Conservation (phyloP, 2,329 filamentous ascomycete species). For the Sclerotiophoma versabilis region DNA sequence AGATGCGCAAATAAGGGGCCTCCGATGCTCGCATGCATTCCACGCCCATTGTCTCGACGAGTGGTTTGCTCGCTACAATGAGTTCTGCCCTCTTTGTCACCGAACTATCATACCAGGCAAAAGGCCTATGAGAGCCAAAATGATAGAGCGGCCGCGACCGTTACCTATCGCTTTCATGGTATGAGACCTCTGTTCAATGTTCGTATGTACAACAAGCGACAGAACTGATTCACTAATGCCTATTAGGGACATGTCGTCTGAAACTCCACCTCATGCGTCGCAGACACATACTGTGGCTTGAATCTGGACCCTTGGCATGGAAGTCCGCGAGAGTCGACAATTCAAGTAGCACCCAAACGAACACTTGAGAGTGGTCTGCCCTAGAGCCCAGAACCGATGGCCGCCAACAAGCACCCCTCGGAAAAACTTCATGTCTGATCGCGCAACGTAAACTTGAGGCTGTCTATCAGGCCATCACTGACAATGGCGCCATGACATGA, state of each 20-base stretch:
- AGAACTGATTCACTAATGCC: slow-evolving; percentile 1
- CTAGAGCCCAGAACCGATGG: too few species aligned
- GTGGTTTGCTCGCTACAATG: slow-evolving; percentile 48
- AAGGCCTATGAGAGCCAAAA: slow-evolving; percentile 16
- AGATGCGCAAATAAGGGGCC: slow-evolving; percentile 43
- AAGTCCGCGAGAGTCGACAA: neutral
- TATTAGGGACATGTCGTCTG: slow-evolving; percentile 16
- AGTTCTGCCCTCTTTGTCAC: slow-evolving; percentile 50
- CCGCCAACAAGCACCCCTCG: too few species aligned
- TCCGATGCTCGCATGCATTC: slow-evolving; percentile 48
- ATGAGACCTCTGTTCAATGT: slow-evolving; percentile 14
- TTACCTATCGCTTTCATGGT: slow-evolving; percentile 37
- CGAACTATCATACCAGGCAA: slow-evolving; percentile 43
- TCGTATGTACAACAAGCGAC: neutral
- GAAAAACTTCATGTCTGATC: neutral
- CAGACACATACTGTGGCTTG: neutral
- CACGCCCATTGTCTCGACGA: slow-evolving; percentile 48
- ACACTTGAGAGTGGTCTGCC: neutral
- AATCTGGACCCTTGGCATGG: neutral
- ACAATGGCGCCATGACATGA: too few species aligned
- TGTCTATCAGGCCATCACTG: too few species aligned
- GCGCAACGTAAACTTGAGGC: too few species aligned
- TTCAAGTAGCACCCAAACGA: neutral
- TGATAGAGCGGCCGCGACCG: slow-evolving; percentile 12
- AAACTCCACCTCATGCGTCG: neutral